Percentiles rank a stretch among this genome's conserved stretches.
Conservation (phyloP, 345 rosid species). For the Pistacia integerrima region DNA sequence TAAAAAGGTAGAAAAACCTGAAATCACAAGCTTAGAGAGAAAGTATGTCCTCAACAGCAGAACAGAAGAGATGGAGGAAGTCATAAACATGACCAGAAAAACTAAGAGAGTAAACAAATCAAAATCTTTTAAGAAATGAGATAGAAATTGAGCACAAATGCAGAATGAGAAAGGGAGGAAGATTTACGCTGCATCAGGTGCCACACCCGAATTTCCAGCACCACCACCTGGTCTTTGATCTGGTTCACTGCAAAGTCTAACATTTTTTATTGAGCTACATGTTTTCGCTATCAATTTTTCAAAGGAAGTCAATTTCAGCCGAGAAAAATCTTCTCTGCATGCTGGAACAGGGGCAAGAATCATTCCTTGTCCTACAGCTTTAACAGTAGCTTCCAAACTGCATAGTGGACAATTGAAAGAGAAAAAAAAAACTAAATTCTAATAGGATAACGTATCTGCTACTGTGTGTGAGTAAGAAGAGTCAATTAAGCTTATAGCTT, state of each 20-base stretch:
- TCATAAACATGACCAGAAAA: conserved; percentile 7
- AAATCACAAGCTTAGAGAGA: neutral
- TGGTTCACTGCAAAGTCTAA: conserved; percentile 80
- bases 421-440: neutral
- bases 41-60: neutral
- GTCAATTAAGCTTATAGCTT: neutral
- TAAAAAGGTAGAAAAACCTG: neutral
- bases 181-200: conserved; percentile 99
- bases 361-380: conserved; percentile 49
- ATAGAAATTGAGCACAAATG: neutral
- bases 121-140: neutral
- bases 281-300: conserved; percentile 89
- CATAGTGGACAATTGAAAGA: conserved; percentile 9
- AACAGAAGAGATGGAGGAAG: neutral
- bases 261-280: conserved; percentile 83
- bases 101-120: neutral
- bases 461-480: neutral
- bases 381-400: conserved; percentile 37
- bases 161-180: neutral
- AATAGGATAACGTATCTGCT: conserved; percentile 9
- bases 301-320: conserved; percentile 89
- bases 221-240: conserved; percentile 82
- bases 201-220: conserved; percentile 78
- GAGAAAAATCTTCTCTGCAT: conserved; percentile 84
- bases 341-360: conserved; percentile 86